Evolutionary conservation across 805 yeast genomes (phyloP).

Genomic region (Komagataella kurtzmanii): DNA sequence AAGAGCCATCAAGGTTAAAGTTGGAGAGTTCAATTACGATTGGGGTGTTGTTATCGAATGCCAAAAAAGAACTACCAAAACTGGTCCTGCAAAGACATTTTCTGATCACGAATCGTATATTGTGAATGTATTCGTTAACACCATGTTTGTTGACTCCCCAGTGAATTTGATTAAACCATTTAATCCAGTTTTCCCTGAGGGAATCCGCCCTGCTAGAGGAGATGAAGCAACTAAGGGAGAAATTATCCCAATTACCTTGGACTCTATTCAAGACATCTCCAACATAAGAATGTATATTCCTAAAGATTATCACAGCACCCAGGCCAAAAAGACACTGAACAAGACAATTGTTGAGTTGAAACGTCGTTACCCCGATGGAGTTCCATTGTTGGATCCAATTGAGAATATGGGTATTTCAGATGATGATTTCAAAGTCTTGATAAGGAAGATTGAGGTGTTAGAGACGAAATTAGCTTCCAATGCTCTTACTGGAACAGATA

Average conservation of each 20-base stretch:
- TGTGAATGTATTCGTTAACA: constrained; percentile 69
- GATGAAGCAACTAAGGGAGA: constrained; percentile 66
- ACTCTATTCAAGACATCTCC: constrained; percentile 62
- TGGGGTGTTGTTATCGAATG: constrained; percentile 88
- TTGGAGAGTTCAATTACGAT: constrained; percentile 66
- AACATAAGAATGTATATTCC: constrained; percentile 76
- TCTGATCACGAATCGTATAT: constrained; percentile 85
- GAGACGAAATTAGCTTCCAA: constrained; percentile 62
- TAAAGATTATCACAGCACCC: constrained; percentile 27
- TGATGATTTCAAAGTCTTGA: constrained; percentile 54
- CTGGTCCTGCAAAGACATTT: constrained; percentile 41
- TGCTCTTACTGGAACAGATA: constrained; percentile 50
- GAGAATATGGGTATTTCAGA: constrained; percentile 88
- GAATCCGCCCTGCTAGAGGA: constrained; percentile 69
- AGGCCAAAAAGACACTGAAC: constrained; percentile 45
- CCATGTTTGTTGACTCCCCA: constrained; percentile 78
- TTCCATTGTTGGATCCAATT: constrained; percentile 86
- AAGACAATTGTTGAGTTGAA: constrained; percentile 73
- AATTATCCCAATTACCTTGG: constrained; percentile 74
- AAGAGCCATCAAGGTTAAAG: constrained; percentile 57
- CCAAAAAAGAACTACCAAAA: constrained; percentile 53
- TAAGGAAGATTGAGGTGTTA: constrained; percentile 71
- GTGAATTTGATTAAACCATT: constrained; percentile 63
- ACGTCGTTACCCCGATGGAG: constrained; percentile 77
- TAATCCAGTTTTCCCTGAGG: constrained; percentile 72